Evolutionary conservation across 192 early-diverging fungal genomes (phyloP), one percentile per base, ranked within the genome.

Genomic region (Funneliformis mosseae): DNA sequence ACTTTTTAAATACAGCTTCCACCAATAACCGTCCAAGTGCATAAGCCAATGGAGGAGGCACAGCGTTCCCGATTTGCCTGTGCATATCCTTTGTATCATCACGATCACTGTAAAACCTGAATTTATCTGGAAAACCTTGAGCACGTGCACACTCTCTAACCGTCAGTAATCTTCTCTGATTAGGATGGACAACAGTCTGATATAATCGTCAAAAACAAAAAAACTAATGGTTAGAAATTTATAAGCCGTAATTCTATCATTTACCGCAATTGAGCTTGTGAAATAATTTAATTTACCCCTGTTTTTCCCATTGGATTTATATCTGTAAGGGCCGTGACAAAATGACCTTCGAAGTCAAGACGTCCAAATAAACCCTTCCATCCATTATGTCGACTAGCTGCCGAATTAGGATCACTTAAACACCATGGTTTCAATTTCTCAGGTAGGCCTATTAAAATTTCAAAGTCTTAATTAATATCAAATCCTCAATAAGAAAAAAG

Each of bases 121-220:
- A 93, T 2, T 82, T 80, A 48, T 94, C 93, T 0, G 93, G 92
- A 81, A 94, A 94, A 10, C 92, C 92, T 81, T 94, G 93, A 5
- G 87, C 88, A 25, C 93, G 88, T 14, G 93, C 93, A 75, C 84
- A 88, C 75, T 94, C 92, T 48, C 92, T 86, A 25, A 92, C 89
- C 6, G 86, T 84, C 23, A 92, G 33, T 14, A 91, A 85, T 12
- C 92, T 88, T 25, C 84, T 69, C 71, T 93, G 92, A 67, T 88
- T 88, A 9, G 92, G 90, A 63, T 93, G 88, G 25, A 94, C 48
- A 33, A 92, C 88, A 4, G 91, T 90, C 83, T 84, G 23, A 11
- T 41, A n/a, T 38, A 8, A 25, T 21, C 9, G n/a, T n/a, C n/a
- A n/a, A n/a, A n/a, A n/a, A n/a, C n/a, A n/a, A n/a, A n/a, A 27